A percentile compares a stretch with the other conserved stretches of the same genome.
These are phyloP conservation scores for Saitozyma podzolica DNA, from an alignment of 768 basidiomycete species.

Conservation along the genomic window DNA sequence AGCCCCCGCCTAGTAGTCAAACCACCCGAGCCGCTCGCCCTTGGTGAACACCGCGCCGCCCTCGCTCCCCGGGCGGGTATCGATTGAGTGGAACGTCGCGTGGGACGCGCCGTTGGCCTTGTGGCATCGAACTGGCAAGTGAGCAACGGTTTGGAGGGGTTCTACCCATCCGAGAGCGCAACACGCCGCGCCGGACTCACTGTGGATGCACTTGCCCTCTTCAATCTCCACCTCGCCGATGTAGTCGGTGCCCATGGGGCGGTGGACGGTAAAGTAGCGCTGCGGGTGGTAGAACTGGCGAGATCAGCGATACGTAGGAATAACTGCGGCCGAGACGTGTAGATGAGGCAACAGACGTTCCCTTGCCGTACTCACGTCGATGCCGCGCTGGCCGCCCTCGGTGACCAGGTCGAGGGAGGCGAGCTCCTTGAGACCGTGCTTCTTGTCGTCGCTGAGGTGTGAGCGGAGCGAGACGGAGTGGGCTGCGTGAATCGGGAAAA, in stretches of 20 bases:
- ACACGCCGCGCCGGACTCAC: slow-evolving; percentile 21
- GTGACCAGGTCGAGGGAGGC: slow-evolving; percentile 36
- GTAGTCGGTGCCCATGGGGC: slow-evolving; percentile 45
- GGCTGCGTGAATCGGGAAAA: background rate
- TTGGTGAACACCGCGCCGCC: slow-evolving; percentile 48
- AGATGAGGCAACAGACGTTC: no score
- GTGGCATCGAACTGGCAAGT: slow-evolving; percentile 37
- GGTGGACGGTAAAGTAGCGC: slow-evolving; percentile 42
- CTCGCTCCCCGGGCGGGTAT: slow-evolving; percentile 46
- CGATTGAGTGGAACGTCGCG: slow-evolving; percentile 47
- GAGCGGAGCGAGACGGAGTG: background rate
- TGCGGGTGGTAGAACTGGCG: slow-evolving; percentile 46
- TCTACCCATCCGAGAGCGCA: no score
- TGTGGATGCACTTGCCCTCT: slow-evolving; percentile 48
- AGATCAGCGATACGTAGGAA: background rate
- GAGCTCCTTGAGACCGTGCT: slow-evolving; percentile 47
- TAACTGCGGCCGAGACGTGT: background rate
- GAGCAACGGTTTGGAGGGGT: background rate
- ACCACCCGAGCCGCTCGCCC: slow-evolving; percentile 43
- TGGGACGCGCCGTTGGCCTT: slow-evolving; percentile 27
- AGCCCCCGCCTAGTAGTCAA: slow-evolving; percentile 37
- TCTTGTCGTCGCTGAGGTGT: slow-evolving; percentile 37
- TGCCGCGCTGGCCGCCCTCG: slow-evolving; percentile 39
- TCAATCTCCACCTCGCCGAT: slow-evolving; percentile 51
- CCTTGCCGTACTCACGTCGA: slow-evolving; percentile 29